phyloP scores from a whole-genome alignment of 352 stramenopile genomes.

The Globisporangium carolinianum region DNA sequence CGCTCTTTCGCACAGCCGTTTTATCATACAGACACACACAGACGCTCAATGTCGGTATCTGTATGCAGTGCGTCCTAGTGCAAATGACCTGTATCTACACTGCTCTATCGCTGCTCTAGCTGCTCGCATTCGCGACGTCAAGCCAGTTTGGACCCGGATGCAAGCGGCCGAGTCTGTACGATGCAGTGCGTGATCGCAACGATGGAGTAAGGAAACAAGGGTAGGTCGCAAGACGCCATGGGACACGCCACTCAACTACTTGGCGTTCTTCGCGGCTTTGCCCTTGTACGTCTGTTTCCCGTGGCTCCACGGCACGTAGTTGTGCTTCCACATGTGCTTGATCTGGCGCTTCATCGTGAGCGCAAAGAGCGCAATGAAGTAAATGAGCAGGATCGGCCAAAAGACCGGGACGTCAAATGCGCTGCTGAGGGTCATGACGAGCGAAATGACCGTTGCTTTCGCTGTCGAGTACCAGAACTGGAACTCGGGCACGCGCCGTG shows the following conservation, averaged over 20 bases:
- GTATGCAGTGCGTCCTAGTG: not conserved
- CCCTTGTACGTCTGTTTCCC: constrained; percentile 95
- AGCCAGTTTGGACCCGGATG: too few species aligned
- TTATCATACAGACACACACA: not conserved
- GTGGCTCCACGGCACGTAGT: constrained; percentile 96
- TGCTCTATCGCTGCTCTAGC: too few species aligned
- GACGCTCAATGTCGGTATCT: too few species aligned
- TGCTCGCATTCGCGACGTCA: not conserved
- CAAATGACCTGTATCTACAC: not conserved
- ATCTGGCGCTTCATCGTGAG: constrained; percentile 99
- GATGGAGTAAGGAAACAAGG: too few species aligned
- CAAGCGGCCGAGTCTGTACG: too few species aligned
- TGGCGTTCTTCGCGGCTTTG: constrained; percentile 57
- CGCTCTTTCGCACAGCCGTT: not conserved
- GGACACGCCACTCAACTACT: constrained; percentile 33
- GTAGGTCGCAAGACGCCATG: too few species aligned
- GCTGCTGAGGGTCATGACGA: constrained; percentile 97
- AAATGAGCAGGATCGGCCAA: constrained; percentile 98
- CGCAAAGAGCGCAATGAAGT: constrained; percentile 98
- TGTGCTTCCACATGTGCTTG: constrained; percentile 99
- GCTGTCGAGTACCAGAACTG: constrained; percentile 97
- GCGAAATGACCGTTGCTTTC: constrained; percentile 87
- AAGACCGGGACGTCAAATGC: constrained; percentile 99
- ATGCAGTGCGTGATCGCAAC: too few species aligned
- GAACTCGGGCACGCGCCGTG: constrained; percentile 94